A percentile compares a stretch with the other conserved stretches of the same genome.
Conservation (phyloP, 768 basidiomycete species). For the Lactarius sanguifluus region DNA sequence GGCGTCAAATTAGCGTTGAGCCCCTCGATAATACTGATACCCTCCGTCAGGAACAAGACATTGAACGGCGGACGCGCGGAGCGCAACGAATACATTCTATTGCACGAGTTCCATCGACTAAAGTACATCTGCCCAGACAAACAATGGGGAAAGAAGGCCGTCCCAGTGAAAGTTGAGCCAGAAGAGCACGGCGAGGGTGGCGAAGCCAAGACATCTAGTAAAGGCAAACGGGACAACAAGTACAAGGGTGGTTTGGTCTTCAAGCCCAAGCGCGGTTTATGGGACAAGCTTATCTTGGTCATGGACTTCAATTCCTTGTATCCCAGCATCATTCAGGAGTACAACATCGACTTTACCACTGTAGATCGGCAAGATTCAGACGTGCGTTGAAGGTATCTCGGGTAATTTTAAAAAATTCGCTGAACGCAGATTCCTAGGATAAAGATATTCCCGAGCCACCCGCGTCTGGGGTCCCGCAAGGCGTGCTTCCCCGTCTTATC, state of each 20-base stretch:
- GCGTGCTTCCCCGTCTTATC: constrained; percentile 95
- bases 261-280: constrained; percentile 91
- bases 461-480: constrained; percentile 63
- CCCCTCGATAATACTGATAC: background rate
- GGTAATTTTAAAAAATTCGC: background rate
- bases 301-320: constrained; percentile 99
- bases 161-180: constrained; percentile 54
- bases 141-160: constrained; percentile 73
- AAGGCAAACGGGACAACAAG: constrained; percentile 88
- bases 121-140: constrained; percentile 99
- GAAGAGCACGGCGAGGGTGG: constrained; percentile 47
- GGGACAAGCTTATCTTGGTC: constrained; percentile 96
- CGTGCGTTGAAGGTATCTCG: constrained; percentile 36
- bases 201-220: constrained; percentile 46
- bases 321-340: constrained; percentile 99
- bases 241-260: constrained; percentile 99
- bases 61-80: constrained; percentile 97
- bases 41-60: constrained; percentile 80
- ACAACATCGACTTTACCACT: constrained; percentile 99
- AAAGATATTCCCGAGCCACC: constrained; percentile 93
- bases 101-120: constrained; percentile 95
- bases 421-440: constrained; percentile 50
- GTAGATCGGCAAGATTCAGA: constrained; percentile 69
- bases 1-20: constrained; percentile 30
- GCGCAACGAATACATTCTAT: constrained; percentile 97